A percentile compares a stretch with the other conserved stretches of the same genome.
Conservation (phyloP, 768 basidiomycete species). For the Dentipellis fragilis region DNA sequence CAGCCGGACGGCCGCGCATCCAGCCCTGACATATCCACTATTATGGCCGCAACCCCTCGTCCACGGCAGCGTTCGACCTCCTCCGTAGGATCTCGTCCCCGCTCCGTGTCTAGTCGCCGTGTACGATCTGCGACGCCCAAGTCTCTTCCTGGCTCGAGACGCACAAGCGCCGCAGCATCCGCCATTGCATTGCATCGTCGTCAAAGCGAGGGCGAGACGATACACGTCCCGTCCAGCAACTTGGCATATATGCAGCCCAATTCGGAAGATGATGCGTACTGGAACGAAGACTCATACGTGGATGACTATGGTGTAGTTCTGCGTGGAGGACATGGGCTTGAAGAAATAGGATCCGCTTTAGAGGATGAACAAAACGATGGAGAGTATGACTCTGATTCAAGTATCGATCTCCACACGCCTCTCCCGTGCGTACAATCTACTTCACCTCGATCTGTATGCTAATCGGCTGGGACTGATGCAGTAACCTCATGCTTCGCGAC, state of each 20-base stretch:
- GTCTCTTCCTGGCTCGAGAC: conserved; percentile 11
- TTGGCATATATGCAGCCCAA: not conserved
- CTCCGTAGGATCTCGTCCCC: conserved; percentile 17
- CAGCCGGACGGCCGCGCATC: conserved; percentile 9
- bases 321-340: conserved; percentile 14
- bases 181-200: conserved; percentile 11
- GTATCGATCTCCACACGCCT: conserved; percentile 29
- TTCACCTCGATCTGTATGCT: not conserved
- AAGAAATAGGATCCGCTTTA: conserved; percentile 9
- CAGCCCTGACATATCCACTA: conserved; percentile 23
- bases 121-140: not conserved
- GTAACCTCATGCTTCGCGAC: conserved; percentile 29
- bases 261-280: conserved; percentile 7
- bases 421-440: conserved; percentile 22
- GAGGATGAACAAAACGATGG: conserved; percentile 21
- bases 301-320: conserved; percentile 20
- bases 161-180: conserved; percentile 10
- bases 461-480: conserved; percentile 5
- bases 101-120: conserved; percentile 10
- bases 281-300: conserved; percentile 19
- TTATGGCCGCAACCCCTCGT: conserved; percentile 23
- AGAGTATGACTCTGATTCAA: conserved; percentile 23
- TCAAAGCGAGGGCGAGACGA: conserved; percentile 13
- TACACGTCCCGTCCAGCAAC: too few relatives aligned
- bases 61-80: conserved; percentile 18